These are phyloP conservation scores for Argentina anserina DNA, from an alignment of 306 rosid genomes.

Conservation along the genomic window DNA sequence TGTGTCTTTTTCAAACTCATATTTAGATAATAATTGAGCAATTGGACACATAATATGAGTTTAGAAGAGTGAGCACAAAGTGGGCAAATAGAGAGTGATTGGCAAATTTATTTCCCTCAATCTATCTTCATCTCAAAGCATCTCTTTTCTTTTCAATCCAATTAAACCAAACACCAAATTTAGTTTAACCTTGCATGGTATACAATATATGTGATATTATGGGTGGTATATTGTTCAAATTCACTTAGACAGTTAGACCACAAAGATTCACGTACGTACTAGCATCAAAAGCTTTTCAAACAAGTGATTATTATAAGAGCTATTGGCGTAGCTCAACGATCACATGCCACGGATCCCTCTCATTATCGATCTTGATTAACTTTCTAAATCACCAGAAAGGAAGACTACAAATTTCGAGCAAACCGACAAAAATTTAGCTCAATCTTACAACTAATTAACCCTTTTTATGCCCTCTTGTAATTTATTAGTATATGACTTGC, in stretches of 20 bases:
- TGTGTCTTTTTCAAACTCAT: too few relatives aligned
- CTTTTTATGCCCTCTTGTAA: background rate
- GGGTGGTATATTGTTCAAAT: constrained; percentile 41
- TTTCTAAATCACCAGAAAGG: constrained; percentile 31
- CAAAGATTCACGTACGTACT: constrained; percentile 39
- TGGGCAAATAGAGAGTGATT: too few relatives aligned
- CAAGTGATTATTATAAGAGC: constrained; percentile 32
- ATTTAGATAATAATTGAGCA: too few relatives aligned
- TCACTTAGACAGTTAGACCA: constrained; percentile 31
- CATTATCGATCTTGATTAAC: constrained; percentile 25
- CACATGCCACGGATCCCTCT: constrained; percentile 43
- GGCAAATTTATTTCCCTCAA: too few relatives aligned
- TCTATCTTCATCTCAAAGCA: constrained; percentile 47
- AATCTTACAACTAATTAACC: constrained; percentile 8
- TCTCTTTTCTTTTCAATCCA: constrained; percentile 26
- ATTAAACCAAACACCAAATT: constrained; percentile 28
- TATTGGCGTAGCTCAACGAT: constrained; percentile 9
- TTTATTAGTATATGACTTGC: background rate
- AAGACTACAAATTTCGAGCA: constrained; percentile 9
- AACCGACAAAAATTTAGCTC: constrained; percentile 19
- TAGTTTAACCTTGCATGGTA: constrained; percentile 44
- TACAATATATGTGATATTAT: constrained; percentile 39
- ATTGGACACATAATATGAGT: too few relatives aligned
- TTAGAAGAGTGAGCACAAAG: too few relatives aligned
- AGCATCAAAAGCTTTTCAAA: constrained; percentile 39